Percentiles rank a stretch among this genome's conserved stretches.
phyloP scores from a whole-genome alignment of 1,139 yeast genomes.

The Candida tunisiensis region DNA sequence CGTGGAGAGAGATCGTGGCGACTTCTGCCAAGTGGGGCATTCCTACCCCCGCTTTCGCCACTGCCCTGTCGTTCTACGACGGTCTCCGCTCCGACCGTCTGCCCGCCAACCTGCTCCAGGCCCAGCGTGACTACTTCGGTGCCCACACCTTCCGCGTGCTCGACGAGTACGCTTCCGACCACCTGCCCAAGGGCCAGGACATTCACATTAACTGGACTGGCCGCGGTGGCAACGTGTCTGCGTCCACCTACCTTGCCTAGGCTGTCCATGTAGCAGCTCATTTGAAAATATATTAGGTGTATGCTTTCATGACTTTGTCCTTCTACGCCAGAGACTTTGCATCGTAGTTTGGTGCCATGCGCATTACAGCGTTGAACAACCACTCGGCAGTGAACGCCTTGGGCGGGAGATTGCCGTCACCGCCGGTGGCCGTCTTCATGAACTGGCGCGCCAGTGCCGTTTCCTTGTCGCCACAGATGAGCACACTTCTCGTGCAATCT shows the following conservation, averaged over 20 bases:
- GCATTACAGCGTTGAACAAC: conserved; percentile 6
- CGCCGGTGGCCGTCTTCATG: conserved; percentile 3
- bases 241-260: conserved; percentile 87
- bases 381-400: conserved; percentile 7
- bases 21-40: conserved; percentile 73
- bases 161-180: conserved; percentile 66
- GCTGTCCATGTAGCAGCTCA: too few species aligned
- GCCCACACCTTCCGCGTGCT: conserved; percentile 97
- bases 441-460: too few species aligned
- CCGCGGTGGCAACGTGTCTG: conserved; percentile 94
- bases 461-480: too few species aligned
- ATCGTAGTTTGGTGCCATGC: conserved; percentile 6
- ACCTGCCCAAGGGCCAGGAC: conserved; percentile 63
- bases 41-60: conserved; percentile 95
- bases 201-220: conserved; percentile 99
- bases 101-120: conserved; percentile 97
- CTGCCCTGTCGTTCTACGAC: conserved; percentile 96
- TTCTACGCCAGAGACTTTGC: not conserved
- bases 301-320: too few species aligned
- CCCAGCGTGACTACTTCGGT: conserved; percentile 99
- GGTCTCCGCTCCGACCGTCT: conserved; percentile 93
- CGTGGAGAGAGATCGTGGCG: conserved; percentile 85
- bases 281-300: too few species aligned
- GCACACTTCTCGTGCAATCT: too few species aligned
- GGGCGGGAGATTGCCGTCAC: conserved; percentile 1